Evolutionary conservation across 768 basidiomycete genomes (phyloP).

Genomic region (Russula foetens): DNA sequence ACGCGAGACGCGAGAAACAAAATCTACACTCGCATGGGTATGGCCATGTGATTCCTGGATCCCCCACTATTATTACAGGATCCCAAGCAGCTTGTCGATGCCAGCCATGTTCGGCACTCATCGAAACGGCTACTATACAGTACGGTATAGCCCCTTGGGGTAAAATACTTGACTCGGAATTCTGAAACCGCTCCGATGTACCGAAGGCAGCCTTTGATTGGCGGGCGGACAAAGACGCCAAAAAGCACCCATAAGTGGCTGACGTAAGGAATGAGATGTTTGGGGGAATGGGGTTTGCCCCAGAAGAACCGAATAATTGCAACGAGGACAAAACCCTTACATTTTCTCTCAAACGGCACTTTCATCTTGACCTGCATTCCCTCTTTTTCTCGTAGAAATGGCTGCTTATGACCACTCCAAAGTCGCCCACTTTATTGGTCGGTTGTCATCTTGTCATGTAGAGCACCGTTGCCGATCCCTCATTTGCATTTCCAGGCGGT

Average conservation of each 20-base stretch:
- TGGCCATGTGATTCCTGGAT: too few relatives aligned
- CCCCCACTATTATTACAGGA: too few relatives aligned
- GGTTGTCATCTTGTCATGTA: slow-evolving; percentile 19
- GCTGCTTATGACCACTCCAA: slow-evolving; percentile 45
- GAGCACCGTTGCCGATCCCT: slow-evolving; percentile 9
- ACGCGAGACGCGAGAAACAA: too few relatives aligned
- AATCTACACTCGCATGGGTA: too few relatives aligned
- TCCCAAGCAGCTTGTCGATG: too few relatives aligned
- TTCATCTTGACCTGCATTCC: slow-evolving; percentile 3
- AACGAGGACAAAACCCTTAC: slow-evolving; percentile 3
- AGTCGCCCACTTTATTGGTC: slow-evolving; percentile 60
- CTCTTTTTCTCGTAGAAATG: slow-evolving; percentile 20
- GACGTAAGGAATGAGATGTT: slow-evolving; percentile 17
- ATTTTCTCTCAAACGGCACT: not conserved
- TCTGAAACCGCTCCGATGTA: too few relatives aligned
- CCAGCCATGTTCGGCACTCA: too few relatives aligned
- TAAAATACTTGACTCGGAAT: too few relatives aligned
- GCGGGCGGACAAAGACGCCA: not conserved
- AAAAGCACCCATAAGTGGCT: not conserved
- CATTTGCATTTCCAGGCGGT: slow-evolving; percentile 53
- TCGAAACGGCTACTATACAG: too few relatives aligned
- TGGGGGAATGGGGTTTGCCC: slow-evolving; percentile 20
- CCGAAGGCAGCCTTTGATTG: not conserved
- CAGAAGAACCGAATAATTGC: slow-evolving; percentile 15
- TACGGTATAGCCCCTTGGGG: too few relatives aligned